A percentile compares a stretch with the other conserved stretches of the same genome.
Conservation (phyloP, 768 basidiomycete species). For the Calocera viscosa region DNA sequence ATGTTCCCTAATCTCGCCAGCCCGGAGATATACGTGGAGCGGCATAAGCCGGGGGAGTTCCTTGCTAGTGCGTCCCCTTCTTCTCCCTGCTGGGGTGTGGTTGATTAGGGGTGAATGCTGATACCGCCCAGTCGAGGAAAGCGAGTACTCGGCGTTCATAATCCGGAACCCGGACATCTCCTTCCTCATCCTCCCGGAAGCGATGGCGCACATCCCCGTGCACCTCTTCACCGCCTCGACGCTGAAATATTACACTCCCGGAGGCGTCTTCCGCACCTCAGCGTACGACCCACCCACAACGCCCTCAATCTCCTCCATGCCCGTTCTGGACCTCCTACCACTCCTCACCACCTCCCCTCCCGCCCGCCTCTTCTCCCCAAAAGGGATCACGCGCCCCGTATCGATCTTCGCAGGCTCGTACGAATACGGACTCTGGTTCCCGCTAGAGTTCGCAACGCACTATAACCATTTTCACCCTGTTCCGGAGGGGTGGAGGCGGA, state of each 20-base stretch:
- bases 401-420: neutral
- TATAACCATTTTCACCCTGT: constrained; percentile 1
- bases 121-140: neutral
- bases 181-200: constrained; percentile 6
- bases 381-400: neutral
- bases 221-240: neutral
- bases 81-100: neutral
- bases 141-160: constrained; percentile 9
- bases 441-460: neutral
- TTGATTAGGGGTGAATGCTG: neutral
- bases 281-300: neutral
- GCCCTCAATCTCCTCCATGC: neutral
- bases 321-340: neutral
- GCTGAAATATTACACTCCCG: neutral
- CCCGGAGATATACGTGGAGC: neutral
- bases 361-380: neutral
- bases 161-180: constrained; percentile 8
- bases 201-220: neutral
- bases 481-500: neutral
- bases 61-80: neutral
- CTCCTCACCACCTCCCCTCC: neutral
- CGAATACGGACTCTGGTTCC: constrained; percentile 7
- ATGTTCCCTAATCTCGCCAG: neutral
- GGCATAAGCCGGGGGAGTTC: neutral
- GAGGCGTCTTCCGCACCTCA: neutral